phyloP scores from a whole-genome alignment of 2,329 filamentous ascomycete species.

The Didymella sp. region DNA sequence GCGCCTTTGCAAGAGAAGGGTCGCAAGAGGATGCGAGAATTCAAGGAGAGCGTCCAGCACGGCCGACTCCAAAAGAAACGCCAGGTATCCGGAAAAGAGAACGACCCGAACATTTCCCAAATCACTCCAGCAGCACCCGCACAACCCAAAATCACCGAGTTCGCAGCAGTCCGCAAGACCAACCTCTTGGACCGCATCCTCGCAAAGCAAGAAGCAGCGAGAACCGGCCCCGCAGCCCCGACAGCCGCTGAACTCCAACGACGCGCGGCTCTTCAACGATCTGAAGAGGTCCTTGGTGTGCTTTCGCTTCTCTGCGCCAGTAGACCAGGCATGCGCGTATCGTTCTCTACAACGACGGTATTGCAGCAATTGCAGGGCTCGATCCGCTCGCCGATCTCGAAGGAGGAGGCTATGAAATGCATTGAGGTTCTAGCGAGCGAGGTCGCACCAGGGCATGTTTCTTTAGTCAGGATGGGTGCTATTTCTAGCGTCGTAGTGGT shows the following conservation, averaged over 20 bases:
- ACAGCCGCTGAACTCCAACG: constrained; percentile 54
- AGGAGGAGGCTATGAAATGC: constrained; percentile 54
- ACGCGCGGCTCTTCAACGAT: constrained; percentile 55
- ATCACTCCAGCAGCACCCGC: constrained; percentile 25
- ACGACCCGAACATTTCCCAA: constrained; percentile 27
- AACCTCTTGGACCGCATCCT: constrained; percentile 60
- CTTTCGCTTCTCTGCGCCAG: constrained; percentile 52
- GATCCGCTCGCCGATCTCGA: constrained; percentile 55
- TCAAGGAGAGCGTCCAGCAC: constrained; percentile 66
- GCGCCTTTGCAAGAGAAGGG: constrained; percentile 69
- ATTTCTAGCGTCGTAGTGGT: constrained; percentile 56
- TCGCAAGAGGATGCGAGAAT: constrained; percentile 70
- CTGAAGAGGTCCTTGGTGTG: constrained; percentile 55
- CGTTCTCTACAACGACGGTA: constrained; percentile 54
- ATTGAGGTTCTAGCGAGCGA: constrained; percentile 54
- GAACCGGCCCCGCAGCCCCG: constrained; percentile 49
- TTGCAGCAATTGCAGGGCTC: constrained; percentile 55
- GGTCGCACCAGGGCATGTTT: constrained; percentile 54
- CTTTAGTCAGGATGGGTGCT: constrained; percentile 46
- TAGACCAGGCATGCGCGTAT: constrained; percentile 47
- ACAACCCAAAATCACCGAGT: constrained; percentile 49
- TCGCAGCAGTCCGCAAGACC: constrained; percentile 51
- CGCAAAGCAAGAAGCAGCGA: constrained; percentile 55
- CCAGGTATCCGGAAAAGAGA: constrained; percentile 41
- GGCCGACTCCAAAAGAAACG: constrained; percentile 44